Evolutionary conservation across 2,329 filamentous ascomycete species (phyloP).

Genomic region (Trichocomaceae sp.): DNA sequence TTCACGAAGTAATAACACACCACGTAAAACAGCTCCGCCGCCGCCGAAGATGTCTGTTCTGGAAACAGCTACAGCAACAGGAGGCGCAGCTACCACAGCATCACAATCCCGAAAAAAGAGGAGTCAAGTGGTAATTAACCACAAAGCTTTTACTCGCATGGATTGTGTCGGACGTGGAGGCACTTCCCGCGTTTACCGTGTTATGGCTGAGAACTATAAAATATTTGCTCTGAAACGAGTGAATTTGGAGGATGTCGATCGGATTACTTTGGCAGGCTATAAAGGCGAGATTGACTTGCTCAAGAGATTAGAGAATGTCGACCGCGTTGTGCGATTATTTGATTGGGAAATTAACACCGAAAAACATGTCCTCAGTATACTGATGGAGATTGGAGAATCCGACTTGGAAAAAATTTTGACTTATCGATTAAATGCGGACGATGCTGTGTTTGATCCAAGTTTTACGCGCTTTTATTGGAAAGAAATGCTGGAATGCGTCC

Average conservation of each 20-base stretch:
- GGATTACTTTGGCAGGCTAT: constrained; percentile 73
- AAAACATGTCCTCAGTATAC: constrained; percentile 78
- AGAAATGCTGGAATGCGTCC: constrained; percentile 95
- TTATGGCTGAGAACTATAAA: constrained; percentile 94
- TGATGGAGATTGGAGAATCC: constrained; percentile 96
- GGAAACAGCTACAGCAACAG: constrained; percentile 80
- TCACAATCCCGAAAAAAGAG: constrained; percentile 68
- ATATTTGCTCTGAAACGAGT: constrained; percentile 93
- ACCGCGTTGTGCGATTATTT: constrained; percentile 81
- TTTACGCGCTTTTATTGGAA: constrained; percentile 99
- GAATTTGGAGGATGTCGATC: constrained; percentile 82
- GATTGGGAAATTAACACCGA: constrained; percentile 93
- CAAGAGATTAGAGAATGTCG: constrained; percentile 71
- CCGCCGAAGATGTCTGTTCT: constrained; percentile 95
- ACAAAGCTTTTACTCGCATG: constrained; percentile 80
- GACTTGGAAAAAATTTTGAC: constrained; percentile 83
- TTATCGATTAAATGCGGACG: constrained; percentile 62
- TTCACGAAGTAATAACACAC: constrained; percentile 60
- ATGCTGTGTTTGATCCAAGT: constrained; percentile 72
- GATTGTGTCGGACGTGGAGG: constrained; percentile 89
- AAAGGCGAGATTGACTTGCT: constrained; percentile 94
- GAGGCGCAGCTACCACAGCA: constrained; percentile 70
- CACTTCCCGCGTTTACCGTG: constrained; percentile 88
- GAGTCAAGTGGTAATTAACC: constrained; percentile 80
- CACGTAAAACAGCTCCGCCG: constrained; percentile 65